Evolutionary conservation across 2,329 filamentous ascomycete species (phyloP).

Genomic region (Arthrobotrys sphaeroides): DNA sequence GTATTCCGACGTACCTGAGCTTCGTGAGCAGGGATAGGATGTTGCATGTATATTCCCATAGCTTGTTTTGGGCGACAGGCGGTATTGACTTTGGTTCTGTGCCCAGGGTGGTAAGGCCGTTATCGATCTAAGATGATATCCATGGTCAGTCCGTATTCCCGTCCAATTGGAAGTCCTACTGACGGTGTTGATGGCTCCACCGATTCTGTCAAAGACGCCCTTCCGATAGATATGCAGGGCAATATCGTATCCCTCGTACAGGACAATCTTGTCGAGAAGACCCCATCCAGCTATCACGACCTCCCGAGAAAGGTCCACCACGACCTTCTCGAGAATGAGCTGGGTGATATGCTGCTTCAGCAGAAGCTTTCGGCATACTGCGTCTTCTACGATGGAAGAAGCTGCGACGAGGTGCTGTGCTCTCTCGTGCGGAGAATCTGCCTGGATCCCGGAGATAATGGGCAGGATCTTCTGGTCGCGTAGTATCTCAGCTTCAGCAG

Average conservation of each 20-base stretch:
- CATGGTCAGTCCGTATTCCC: neutral
- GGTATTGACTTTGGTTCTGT: constrained; percentile 65
- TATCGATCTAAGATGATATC: constrained; percentile 30
- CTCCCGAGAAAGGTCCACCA: constrained; percentile 72
- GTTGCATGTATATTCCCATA: constrained; percentile 66
- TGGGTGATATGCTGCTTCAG: constrained; percentile 73
- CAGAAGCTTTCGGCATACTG: constrained; percentile 71
- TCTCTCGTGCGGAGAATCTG: constrained; percentile 69
- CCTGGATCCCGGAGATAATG: constrained; percentile 70
- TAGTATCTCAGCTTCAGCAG: constrained; percentile 59
- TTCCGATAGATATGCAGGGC: constrained; percentile 72
- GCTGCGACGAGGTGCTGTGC: constrained; percentile 70
- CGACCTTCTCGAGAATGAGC: constrained; percentile 71
- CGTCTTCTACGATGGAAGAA: constrained; percentile 68
- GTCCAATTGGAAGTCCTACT: constrained; percentile 35
- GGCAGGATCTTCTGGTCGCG: constrained; percentile 72
- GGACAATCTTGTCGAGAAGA: constrained; percentile 70
- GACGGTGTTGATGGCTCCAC: constrained; percentile 67
- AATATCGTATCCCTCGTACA: constrained; percentile 74
- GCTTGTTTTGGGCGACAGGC: constrained; percentile 67
- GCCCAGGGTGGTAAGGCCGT: constrained; percentile 55
- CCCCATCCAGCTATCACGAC: constrained; percentile 74
- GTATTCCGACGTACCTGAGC: constrained; percentile 14
- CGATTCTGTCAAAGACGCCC: constrained; percentile 66
- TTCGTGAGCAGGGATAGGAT: constrained; percentile 57